Evolutionary conservation across 2,329 filamentous ascomycete genomes (phyloP).

Genomic region (Xylaria sp.): DNA sequence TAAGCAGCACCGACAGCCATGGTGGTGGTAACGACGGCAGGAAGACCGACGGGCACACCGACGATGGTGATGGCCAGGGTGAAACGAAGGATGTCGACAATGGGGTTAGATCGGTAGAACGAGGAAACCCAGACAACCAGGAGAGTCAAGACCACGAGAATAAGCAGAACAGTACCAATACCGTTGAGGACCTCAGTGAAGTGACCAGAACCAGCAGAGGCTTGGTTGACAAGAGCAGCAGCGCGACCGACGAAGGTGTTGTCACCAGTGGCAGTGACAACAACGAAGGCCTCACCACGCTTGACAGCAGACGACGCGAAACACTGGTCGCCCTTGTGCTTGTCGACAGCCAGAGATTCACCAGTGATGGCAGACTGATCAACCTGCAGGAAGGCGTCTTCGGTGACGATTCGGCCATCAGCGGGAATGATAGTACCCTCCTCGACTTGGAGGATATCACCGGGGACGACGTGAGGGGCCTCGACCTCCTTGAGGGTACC

Average conservation of each 20-base stretch:
- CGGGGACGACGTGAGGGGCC: conserved; percentile 81
- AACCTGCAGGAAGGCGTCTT: conserved; percentile 83
- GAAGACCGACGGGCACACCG: conserved; percentile 90
- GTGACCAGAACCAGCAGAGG: conserved; percentile 74
- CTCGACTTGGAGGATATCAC: conserved; percentile 87
- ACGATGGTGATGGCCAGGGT: conserved; percentile 89
- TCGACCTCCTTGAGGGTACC: conserved; percentile 77
- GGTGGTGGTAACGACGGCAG: conserved; percentile 89
- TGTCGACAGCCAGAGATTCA: conserved; percentile 89
- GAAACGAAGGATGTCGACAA: conserved; percentile 79
- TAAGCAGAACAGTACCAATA: conserved; percentile 78
- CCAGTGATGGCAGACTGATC: conserved; percentile 92
- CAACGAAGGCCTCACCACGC: conserved; percentile 82
- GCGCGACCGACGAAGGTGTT: conserved; percentile 89
- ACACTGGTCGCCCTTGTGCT: conserved; percentile 78
- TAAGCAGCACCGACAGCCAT: conserved; percentile 94
- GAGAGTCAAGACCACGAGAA: conserved; percentile 79
- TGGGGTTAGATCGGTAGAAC: conserved; percentile 84
- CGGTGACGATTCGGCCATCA: conserved; percentile 83
- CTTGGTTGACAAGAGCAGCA: conserved; percentile 81
- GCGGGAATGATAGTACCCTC: conserved; percentile 92
- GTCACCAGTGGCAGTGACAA: conserved; percentile 84
- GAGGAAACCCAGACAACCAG: conserved; percentile 83
- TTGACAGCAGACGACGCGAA: conserved; percentile 89
- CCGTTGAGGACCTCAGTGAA: conserved; percentile 90